These are phyloP conservation scores for Hirsutella minnesotensis DNA, from an alignment of 2,329 filamentous ascomycete species.

Conservation along the genomic window DNA sequence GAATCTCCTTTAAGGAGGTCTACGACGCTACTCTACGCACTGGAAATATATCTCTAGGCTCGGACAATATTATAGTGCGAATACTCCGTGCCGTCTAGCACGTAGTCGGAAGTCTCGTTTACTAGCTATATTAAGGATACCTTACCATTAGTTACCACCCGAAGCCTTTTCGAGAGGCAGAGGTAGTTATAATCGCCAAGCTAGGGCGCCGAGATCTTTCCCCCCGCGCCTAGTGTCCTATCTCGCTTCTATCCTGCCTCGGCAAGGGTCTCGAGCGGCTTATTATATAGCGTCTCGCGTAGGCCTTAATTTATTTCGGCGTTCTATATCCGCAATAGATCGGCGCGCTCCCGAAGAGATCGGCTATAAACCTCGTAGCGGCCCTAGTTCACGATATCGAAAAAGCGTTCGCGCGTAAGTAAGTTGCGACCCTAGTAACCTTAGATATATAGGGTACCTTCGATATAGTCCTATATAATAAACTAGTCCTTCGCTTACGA, in stretches of 20 bases:
- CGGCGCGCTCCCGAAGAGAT: slow-evolving; percentile 11
- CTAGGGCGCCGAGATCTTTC: slow-evolving; percentile 9
- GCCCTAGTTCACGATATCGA: slow-evolving; percentile 10
- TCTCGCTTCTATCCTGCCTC: slow-evolving; percentile 14
- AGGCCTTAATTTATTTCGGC: slow-evolving; percentile 7
- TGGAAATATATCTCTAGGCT: too few species aligned
- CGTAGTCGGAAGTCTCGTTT: slow-evolving; percentile 2
- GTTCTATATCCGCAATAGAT: slow-evolving; percentile 10
- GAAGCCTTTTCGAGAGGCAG: slow-evolving; percentile 6
- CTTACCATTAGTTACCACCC: slow-evolving; percentile 9
- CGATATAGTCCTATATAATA: slow-evolving; percentile 8
- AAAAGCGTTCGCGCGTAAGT: slow-evolving; percentile 4
- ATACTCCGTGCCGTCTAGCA: background rate
- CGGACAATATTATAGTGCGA: too few species aligned
- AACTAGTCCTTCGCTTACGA: slow-evolving; percentile 6
- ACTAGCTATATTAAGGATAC: slow-evolving; percentile 8
- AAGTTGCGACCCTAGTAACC: slow-evolving; percentile 6
- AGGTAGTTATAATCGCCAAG: slow-evolving; percentile 14
- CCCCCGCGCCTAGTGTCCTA: slow-evolving; percentile 10
- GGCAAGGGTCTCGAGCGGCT: slow-evolving; percentile 16
- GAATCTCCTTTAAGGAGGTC: too few species aligned
- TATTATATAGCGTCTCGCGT: slow-evolving; percentile 10
- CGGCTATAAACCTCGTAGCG: slow-evolving; percentile 8
- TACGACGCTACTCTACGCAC: too few species aligned
- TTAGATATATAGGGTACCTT: slow-evolving; percentile 10